Percentiles rank a stretch among this genome's conserved stretches.
Evolutionary conservation across 2,329 filamentous ascomycete genomes (phyloP).

Genomic region (Aspergillus neoniger): DNA sequence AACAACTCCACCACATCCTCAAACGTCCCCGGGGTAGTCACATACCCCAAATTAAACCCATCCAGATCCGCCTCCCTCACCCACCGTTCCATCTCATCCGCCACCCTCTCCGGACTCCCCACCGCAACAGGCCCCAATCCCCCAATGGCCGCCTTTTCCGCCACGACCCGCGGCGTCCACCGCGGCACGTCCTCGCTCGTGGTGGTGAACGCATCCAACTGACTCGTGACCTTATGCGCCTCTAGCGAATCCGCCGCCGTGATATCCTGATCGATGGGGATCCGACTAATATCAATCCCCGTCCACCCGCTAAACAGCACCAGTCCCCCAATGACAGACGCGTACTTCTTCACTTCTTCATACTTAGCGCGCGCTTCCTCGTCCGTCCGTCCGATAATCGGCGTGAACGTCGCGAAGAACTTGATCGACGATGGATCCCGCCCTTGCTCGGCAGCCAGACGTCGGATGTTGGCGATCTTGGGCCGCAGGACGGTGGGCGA

Average conservation of each 20-base stretch:
- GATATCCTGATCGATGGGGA: constrained; percentile 61
- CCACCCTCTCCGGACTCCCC: constrained; percentile 49
- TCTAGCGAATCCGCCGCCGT: constrained; percentile 56
- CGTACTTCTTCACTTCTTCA: constrained; percentile 55
- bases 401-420: constrained; percentile 56
- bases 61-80: constrained; percentile 47
- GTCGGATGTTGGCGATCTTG: constrained; percentile 56
- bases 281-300: constrained; percentile 60
- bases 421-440: constrained; percentile 61
- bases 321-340: constrained; percentile 55
- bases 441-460: constrained; percentile 53
- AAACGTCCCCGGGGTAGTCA: constrained; percentile 55
- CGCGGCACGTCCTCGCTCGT: constrained; percentile 51
- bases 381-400: constrained; percentile 53
- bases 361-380: constrained; percentile 58
- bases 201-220: constrained; percentile 53
- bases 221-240: constrained; percentile 53
- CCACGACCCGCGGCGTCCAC: constrained; percentile 50
- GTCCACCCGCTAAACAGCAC: constrained; percentile 62
- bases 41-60: constrained; percentile 49
- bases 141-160: constrained; percentile 52
- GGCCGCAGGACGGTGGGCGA: constrained; percentile 52
- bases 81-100: constrained; percentile 53
- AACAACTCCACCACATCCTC: constrained; percentile 55
- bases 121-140: constrained; percentile 53